Base-by-base conservation (phyloP, 2,329 filamentous ascomycete genomes). In the Diaporthe eres region DNA sequence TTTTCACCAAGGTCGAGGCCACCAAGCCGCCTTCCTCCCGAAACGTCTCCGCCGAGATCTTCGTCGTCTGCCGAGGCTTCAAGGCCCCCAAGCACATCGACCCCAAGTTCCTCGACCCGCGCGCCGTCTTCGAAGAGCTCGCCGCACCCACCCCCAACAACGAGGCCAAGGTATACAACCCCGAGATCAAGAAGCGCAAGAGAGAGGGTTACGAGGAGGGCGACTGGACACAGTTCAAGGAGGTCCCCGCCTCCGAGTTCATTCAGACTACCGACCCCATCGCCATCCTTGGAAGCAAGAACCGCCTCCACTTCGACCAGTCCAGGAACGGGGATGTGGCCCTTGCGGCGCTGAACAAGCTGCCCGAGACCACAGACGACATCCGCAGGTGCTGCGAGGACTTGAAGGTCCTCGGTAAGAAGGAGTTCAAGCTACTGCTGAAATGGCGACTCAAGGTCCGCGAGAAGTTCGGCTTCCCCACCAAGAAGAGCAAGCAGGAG, bases 41-140 rank as follows among this genome's bases (percentile, higher is more conserved):
- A 87, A 98, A 98, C 81, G 96, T 99, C 71, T 98, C 95, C 10
- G 97, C 97, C 79, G 97, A 99, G 88, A 98, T 98, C 55, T 99
- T 99, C 87, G 96, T 98, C 78, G 97, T 99, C 47, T 98, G 96
- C 85, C 92, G 93, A 79, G 97, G 96, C 28, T 99, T 92, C 88
- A 98, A 98, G 86, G 96, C 96, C 0, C 97, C 97, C 4, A 98
- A 98, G 86, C 91, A 92, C 78, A 91, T 99, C 76, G 97, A 99
- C 81, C 95, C 96, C 13, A 94, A 94, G 79, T 97, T 99, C 83
- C 88, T 99, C 71, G 97, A 99, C 81, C 92, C 97, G 8, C 92
- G 92, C 78, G 92, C 94, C 75, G 97, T 98, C 42, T 99, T 99
- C 81, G 96, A 96, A 44, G 97, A 99, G 84, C 87, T 98, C n/a